Conservation (phyloP, 148 eudicot species). For the Vaccinium vitisidaea region DNA sequence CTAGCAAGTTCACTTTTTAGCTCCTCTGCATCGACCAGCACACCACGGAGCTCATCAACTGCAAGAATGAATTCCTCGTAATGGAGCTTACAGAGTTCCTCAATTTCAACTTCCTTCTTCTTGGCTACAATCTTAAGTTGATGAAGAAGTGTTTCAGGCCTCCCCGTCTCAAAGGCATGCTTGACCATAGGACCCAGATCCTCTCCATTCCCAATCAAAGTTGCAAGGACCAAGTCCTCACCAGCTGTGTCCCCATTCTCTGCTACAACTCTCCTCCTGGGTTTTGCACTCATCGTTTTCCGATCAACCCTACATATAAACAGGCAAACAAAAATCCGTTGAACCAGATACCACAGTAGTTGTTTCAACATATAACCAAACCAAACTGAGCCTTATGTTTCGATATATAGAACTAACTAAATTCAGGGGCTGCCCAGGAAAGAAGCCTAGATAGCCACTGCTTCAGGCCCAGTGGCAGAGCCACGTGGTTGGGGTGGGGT, state of each 20-base stretch:
- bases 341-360: not conserved
- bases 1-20: slow-evolving; percentile 70
- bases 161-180: slow-evolving; percentile 75
- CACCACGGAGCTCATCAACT: slow-evolving; percentile 94
- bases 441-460: too few relatives aligned
- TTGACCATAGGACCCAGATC: slow-evolving; percentile 86
- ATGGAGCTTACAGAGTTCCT: slow-evolving; percentile 89
- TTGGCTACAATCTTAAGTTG: slow-evolving; percentile 69
- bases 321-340: not conserved
- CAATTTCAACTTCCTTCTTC: slow-evolving; percentile 90
- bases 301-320: slow-evolving; percentile 18
- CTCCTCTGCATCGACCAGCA: slow-evolving; percentile 91
- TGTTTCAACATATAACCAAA: not conserved
- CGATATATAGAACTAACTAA: too few relatives aligned
- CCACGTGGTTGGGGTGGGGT: not conserved
- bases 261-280: slow-evolving; percentile 56
- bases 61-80: slow-evolving; percentile 85
- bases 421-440: too few relatives aligned
- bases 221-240: slow-evolving; percentile 82
- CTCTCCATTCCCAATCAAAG: slow-evolving; percentile 83
- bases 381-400: too few relatives aligned
- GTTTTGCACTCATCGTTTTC: slow-evolving; percentile 53
- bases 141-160: slow-evolving; percentile 72
- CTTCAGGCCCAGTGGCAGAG: not conserved
- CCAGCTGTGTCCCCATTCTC: slow-evolving; percentile 73